Conservation (phyloP, 1,284 basidiomycete species). For the Irpex sp. region DNA sequence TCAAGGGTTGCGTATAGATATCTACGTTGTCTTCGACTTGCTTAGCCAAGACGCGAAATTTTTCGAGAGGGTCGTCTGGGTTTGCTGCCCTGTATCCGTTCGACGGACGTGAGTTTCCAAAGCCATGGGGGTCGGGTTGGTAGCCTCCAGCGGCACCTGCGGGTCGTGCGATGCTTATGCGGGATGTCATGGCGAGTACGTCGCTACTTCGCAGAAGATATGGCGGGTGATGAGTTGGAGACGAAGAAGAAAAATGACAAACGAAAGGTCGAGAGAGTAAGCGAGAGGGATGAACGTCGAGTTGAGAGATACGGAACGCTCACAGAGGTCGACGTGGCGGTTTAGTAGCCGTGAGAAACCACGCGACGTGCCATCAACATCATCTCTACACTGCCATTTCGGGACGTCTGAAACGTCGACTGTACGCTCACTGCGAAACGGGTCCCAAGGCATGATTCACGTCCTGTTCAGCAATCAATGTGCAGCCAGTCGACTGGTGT, state of each 20-base stretch:
- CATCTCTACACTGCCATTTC: background rate
- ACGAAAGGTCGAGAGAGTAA: conserved; percentile 13
- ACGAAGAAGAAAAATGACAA: conserved; percentile 12
- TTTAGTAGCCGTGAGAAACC: conserved; percentile 25
- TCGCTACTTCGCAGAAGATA: background rate
- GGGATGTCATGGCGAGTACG: conserved; percentile 60
- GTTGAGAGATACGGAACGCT: conserved; percentile 9
- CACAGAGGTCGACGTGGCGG: conserved; percentile 26
- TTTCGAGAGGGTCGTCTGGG: conserved; percentile 82
- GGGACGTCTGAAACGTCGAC: background rate
- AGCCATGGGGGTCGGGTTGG: conserved; percentile 67
- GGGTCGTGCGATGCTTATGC: conserved; percentile 79
- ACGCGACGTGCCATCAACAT: conserved; percentile 4
- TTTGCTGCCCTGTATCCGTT: conserved; percentile 73
- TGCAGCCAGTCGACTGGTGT: background rate
- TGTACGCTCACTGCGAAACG: background rate
- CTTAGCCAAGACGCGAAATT: conserved; percentile 74
- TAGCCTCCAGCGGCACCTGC: conserved; percentile 44
- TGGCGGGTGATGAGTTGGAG: conserved; percentile 19
- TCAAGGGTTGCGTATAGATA: conserved; percentile 89
- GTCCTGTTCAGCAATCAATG: background rate
- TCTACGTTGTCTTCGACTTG: conserved; percentile 93
- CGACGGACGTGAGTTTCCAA: conserved; percentile 63
- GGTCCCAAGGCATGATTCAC: background rate
- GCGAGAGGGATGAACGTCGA: conserved; percentile 11